phyloP scores from a whole-genome alignment of 106 monocot genomes.

The Dioscorea alata region DNA sequence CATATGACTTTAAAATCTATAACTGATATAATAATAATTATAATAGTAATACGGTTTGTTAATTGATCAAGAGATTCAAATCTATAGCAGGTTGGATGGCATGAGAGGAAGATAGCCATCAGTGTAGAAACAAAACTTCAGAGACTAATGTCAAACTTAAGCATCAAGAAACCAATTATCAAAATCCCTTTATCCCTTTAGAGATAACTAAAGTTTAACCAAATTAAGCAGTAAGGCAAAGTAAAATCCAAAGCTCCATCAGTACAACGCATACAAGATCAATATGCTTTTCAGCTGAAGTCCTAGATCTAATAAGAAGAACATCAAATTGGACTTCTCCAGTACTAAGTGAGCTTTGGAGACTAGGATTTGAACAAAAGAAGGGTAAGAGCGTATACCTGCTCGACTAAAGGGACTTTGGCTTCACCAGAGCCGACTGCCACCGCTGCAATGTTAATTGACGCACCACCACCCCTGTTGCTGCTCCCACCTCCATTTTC shows the following conservation, averaged over 20 bases:
- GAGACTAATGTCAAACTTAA: neutral
- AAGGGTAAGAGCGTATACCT: conserved; percentile 29
- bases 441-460: conserved; percentile 45
- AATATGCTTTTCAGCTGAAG: neutral
- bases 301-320: neutral
- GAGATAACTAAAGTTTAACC: neutral
- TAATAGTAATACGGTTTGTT: too few relatives aligned
- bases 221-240: neutral
- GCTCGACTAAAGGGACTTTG: conserved; percentile 35
- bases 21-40: too few relatives aligned
- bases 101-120: too few relatives aligned
- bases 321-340: neutral
- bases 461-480: conserved; percentile 31
- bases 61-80: too few relatives aligned
- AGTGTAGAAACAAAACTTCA: neutral
- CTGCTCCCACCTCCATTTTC: conserved; percentile 38
- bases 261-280: neutral
- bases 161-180: neutral
- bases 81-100: too few relatives aligned
- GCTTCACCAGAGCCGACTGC: conserved; percentile 41
- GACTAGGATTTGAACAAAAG: neutral
- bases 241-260: neutral
- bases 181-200: too few relatives aligned
- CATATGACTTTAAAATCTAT: too few relatives aligned
- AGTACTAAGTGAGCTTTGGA: neutral